Percentiles rank a stretch among this genome's conserved stretches.
Conservation (phyloP, 768 basidiomycete genomes). For the Amanita inopinata region DNA sequence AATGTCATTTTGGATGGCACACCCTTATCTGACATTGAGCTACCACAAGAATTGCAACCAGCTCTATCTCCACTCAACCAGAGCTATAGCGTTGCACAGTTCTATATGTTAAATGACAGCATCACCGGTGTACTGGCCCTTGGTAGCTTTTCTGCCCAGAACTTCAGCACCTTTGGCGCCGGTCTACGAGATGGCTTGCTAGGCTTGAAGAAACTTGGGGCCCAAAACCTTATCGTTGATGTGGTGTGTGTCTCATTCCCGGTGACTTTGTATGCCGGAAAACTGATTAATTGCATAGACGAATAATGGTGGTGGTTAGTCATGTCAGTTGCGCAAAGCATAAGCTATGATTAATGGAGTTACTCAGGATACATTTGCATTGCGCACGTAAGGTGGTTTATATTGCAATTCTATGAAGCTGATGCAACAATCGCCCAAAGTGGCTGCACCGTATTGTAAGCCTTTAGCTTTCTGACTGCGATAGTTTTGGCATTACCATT, state of each 20-base stretch:
- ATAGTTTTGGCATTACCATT: slow-evolving; percentile 5
- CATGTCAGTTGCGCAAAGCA: neutral
- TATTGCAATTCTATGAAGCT: slow-evolving; percentile 1
- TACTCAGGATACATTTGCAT: slow-evolving; percentile 42
- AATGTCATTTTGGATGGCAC: slow-evolving; percentile 40
- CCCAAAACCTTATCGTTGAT: slow-evolving; percentile 46
- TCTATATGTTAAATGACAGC: slow-evolving; percentile 42
- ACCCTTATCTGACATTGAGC: slow-evolving; percentile 33
- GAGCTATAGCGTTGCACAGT: slow-evolving; percentile 43
- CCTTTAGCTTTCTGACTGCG: neutral
- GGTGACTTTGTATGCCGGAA: neutral
- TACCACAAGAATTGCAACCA: slow-evolving; percentile 32
- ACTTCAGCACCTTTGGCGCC: slow-evolving; percentile 30
- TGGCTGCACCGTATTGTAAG: slow-evolving; percentile 38
- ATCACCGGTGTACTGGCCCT: slow-evolving; percentile 48
- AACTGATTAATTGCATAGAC: slow-evolving; percentile 19
- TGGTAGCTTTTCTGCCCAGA: slow-evolving; percentile 43
- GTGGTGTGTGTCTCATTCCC: slow-evolving; percentile 30
- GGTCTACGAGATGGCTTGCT: slow-evolving; percentile 37
- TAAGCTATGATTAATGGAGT: neutral
- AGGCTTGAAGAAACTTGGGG: slow-evolving; percentile 36
- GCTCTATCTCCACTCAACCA: slow-evolving; percentile 26
- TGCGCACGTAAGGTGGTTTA: slow-evolving; percentile 35
- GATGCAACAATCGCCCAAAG: slow-evolving; percentile 14
- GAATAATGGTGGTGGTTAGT: slow-evolving; percentile 38